Conservation (phyloP, 1,284 basidiomycete genomes). For the Tilletia horrida region DNA sequence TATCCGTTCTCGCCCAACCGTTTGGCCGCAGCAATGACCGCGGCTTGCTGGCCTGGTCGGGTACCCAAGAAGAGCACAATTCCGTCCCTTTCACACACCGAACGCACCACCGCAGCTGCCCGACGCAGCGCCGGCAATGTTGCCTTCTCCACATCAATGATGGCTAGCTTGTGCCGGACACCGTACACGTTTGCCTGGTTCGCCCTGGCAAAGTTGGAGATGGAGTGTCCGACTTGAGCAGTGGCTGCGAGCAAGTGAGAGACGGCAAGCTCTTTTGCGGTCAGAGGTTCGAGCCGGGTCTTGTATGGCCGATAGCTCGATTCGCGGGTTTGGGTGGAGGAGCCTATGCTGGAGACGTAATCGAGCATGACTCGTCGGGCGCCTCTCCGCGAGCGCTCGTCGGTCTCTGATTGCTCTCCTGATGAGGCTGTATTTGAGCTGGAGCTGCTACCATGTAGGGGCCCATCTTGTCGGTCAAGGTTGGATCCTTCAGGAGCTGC, state of each 20-base stretch:
- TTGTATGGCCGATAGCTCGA: slow-evolving; percentile 74
- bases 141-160: slow-evolving; percentile 86
- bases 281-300: slow-evolving; percentile 65
- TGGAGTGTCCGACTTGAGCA: slow-evolving; percentile 87
- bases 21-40: slow-evolving; percentile 75
- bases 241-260: slow-evolving; percentile 87
- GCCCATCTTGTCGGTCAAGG: neutral
- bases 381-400: slow-evolving; percentile 30
- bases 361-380: slow-evolving; percentile 32
- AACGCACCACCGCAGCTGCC: slow-evolving; percentile 80
- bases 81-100: slow-evolving; percentile 76
- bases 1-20: slow-evolving; percentile 66
- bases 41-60: slow-evolving; percentile 69
- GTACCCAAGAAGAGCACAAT: slow-evolving; percentile 87
- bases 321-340: slow-evolving; percentile 66
- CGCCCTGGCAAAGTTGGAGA: slow-evolving; percentile 76
- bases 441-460: neutral
- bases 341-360: slow-evolving; percentile 61
- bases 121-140: slow-evolving; percentile 87
- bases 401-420: neutral
- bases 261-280: slow-evolving; percentile 68
- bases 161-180: slow-evolving; percentile 78
- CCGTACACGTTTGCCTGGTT: slow-evolving; percentile 94
- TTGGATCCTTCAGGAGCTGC: too few relatives aligned
- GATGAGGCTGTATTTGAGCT: too few relatives aligned